Base-by-base conservation (phyloP, 345 rosid genomes). In the Citrus inodora region DNA sequence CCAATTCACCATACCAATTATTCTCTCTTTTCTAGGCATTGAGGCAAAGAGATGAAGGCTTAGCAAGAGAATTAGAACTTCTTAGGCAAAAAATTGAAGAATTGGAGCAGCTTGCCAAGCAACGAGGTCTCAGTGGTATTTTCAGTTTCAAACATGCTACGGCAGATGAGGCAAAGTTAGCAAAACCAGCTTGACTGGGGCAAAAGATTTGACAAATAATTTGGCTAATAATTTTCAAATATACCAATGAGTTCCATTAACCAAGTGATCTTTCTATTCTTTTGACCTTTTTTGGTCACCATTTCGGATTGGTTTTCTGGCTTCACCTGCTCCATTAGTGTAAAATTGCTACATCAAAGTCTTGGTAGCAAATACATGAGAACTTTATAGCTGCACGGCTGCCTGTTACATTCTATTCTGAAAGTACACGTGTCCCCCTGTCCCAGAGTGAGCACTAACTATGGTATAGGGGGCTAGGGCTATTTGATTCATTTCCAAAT, bases 101-200 rank as follows among this genome's bases (percentile, higher is more conserved):
- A 83, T 74, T 96, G 69, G 99, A 92, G 88, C 85, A 89, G 75
- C 97, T 91, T 33, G 93, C 98, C 9, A 89, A 75, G 76, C 76
- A 83, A 70, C 88, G 83, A 25, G 97, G 99, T 60, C 91, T 94
- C 61, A 60, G 85, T 13, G 97, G 97, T 68, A 21, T 88, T 21
- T 84, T 92, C 80, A 84, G 86, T 81, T 71, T 91, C 69, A 90
- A 83, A 81, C 87, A 79, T 51, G 81, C 83, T n/a, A 62, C 67
- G 3, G 40, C 78, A 1, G 84, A 83, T 33, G 80, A 81, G 25
- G 77, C 14, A 27, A 82, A 87, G 71, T 62, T 79, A 71, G 77
- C 75, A 10, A 86, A 86, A 73, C 80, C 90, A 72, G 79, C 67
- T 72, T 91, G 83, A 88, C 74, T 65, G 68, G 14, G 58, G 55